Evolutionary conservation across 1,284 basidiomycete genomes (phyloP), one percentile per base, ranked within the genome.

Genomic region (Leucoagaricus sp.): DNA sequence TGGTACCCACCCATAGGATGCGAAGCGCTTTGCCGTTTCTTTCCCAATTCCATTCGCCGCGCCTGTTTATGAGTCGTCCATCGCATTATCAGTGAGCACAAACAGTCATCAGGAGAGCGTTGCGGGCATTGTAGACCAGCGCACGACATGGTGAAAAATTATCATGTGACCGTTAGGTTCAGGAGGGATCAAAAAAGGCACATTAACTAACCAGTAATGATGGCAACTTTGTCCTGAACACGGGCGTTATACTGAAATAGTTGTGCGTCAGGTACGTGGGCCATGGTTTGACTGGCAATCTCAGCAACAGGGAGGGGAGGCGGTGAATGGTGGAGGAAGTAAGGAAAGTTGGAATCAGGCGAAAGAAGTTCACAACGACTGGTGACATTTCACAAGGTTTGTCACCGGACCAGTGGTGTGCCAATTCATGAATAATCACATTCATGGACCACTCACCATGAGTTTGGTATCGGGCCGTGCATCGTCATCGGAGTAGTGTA

Each of bases 31-130:
- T 2, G 81, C 79, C 6, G 78, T 68, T 56, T 77, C 75, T 66
- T 72, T 78, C 12, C 84, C 84, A 55, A 86, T 82, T 0, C 83
- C 84, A 63, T 77, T 80, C 0, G 78, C 81, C 47, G 77, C 84
- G 55, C 82, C 82, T 80, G 23, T 52, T 50, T 25, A 42, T n/a
- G 29, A 36, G 19, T 23, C 4, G 40, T 5, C 7, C 19, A 41
- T 41, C 23, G 5, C 40, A 15, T 23, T 12, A 40, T 40, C 10
- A 5, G 36, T n/a, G 36, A 38, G n/a, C n/a, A n/a, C n/a, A n/a
- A n/a, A n/a, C n/a, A n/a, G n/a, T n/a, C n/a, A n/a, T n/a, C n/a
- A n/a, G n/a, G n/a, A n/a, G n/a, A n/a, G n/a, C 17, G 6, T 38
- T 38, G 6, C 4, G 8, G 28, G 54, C 5, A 19, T 48, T 49